Evolutionary conservation across 1,139 yeast genomes (phyloP).

Genomic region (Lodderomyces orthopsilosis): DNA sequence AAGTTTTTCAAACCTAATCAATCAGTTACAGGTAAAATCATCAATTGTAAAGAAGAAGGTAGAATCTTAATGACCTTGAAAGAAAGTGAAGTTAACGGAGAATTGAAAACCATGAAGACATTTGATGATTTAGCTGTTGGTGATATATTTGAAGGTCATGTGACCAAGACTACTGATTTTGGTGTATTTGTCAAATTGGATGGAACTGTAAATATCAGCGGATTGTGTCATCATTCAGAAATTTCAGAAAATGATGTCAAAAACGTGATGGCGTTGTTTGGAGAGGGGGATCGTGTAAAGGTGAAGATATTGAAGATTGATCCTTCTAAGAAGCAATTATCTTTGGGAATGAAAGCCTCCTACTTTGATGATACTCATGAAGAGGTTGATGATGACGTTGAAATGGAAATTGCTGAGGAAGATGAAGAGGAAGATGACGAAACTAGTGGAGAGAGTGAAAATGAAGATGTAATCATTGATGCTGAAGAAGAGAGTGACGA

Average conservation of each 20-base stretch:
- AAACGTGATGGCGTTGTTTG: conserved; percentile 60
- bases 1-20: conserved; percentile 68
- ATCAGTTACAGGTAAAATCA: conserved; percentile 71
- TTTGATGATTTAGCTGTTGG: conserved; percentile 69
- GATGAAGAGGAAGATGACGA: conserved; percentile 25
- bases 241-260: conserved; percentile 65
- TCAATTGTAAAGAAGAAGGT: conserved; percentile 59
- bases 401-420: conserved; percentile 27
- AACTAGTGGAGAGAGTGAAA: conserved; percentile 19
- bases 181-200: conserved; percentile 88
- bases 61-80: conserved; percentile 76
- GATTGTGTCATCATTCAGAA: conserved; percentile 84
- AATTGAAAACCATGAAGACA: conserved; percentile 50
- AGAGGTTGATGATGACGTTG: conserved; percentile 32
- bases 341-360: conserved; percentile 93
- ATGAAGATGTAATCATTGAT: conserved; percentile 19
- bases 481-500: conserved; percentile 23
- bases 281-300: conserved; percentile 87
- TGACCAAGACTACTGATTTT: conserved; percentile 75
- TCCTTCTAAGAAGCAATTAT: conserved; percentile 64
- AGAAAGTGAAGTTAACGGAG: conserved; percentile 77
- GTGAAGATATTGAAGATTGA: conserved; percentile 71
- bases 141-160: conserved; percentile 74
- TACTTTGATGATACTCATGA: conserved; percentile 56
- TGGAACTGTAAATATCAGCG: conserved; percentile 72